Percentiles rank a stretch among this genome's conserved stretches.
Conservation (phyloP, 2,329 filamentous ascomycete genomes). For the Daldinia sp. region DNA sequence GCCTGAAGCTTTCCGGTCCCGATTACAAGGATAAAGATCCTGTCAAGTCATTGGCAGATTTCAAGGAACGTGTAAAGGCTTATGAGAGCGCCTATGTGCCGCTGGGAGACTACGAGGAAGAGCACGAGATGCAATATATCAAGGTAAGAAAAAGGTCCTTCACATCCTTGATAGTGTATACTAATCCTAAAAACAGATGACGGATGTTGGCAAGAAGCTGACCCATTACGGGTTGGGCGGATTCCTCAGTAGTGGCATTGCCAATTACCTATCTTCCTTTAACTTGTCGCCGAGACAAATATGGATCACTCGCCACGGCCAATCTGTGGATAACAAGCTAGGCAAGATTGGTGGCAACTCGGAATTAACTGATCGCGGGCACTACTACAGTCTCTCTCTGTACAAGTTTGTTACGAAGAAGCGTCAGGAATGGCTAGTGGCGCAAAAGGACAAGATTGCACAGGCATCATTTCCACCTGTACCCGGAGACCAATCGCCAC, state of each 20-base stretch:
- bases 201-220: conserved; percentile 94
- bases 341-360: conserved; percentile 92
- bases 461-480: conserved; percentile 86
- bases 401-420: conserved; percentile 85
- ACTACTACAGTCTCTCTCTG: conserved; percentile 79
- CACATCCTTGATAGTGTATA: not conserved
- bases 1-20: conserved; percentile 91
- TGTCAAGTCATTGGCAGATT: conserved; percentile 82
- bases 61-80: conserved; percentile 88
- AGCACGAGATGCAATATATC: conserved; percentile 91
- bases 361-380: conserved; percentile 80
- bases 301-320: conserved; percentile 96
- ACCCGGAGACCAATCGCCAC: conserved; percentile 90
- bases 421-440: conserved; percentile 80
- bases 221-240: conserved; percentile 90
- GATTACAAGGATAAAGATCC: conserved; percentile 97
- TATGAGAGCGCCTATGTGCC: conserved; percentile 96
- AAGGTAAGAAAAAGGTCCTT: conserved; percentile 57
- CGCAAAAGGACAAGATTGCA: conserved; percentile 80
- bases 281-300: conserved; percentile 95
- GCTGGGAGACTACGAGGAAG: conserved; percentile 89
- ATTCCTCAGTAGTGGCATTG: conserved; percentile 90
- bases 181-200: conserved; percentile 68
- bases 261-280: conserved; percentile 95
- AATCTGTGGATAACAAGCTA: conserved; percentile 85